Evolutionary conservation across 1,139 yeast species (phyloP).

Genomic region (Hemisphaericaspora xylanilytica): DNA sequence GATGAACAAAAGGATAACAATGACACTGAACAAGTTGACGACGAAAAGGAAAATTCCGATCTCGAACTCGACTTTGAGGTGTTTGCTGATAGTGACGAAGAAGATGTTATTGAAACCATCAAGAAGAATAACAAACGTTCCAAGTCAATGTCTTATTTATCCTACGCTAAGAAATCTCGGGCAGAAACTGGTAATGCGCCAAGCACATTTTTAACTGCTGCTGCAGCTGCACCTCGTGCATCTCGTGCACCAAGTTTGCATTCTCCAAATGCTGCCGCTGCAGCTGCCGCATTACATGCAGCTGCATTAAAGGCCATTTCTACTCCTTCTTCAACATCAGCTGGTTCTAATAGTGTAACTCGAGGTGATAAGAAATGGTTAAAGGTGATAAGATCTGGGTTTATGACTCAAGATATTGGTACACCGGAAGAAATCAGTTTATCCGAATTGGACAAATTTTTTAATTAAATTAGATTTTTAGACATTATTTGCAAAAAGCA

Average conservation of each 20-base stretch:
- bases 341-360: conserved; percentile 9
- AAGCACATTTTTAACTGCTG: conserved; percentile 52
- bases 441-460: conserved; percentile 69
- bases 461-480: conserved; percentile 23
- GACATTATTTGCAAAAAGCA: neutral
- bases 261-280: conserved; percentile 64
- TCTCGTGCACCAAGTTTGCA: conserved; percentile 57
- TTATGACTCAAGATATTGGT: conserved; percentile 69
- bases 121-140: conserved; percentile 55
- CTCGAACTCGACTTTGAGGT: conserved; percentile 46
- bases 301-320: conserved; percentile 60
- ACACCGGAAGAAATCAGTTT: conserved; percentile 74
- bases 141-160: conserved; percentile 57
- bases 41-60: conserved; percentile 22
- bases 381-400: conserved; percentile 69
- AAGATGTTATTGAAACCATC: conserved; percentile 32
- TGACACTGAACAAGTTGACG: conserved; percentile 8
- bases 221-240: conserved; percentile 81
- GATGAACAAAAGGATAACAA: conserved; percentile 8
- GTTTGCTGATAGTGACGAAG: conserved; percentile 42
- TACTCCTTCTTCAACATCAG: conserved; percentile 9
- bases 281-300: conserved; percentile 72
- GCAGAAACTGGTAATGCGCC: conserved; percentile 18
- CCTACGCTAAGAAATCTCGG: conserved; percentile 46
- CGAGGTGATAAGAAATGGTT: conserved; percentile 54